phyloP scores from a whole-genome alignment of 352 stramenopile species.

The Globisporangium cederbergense region DNA sequence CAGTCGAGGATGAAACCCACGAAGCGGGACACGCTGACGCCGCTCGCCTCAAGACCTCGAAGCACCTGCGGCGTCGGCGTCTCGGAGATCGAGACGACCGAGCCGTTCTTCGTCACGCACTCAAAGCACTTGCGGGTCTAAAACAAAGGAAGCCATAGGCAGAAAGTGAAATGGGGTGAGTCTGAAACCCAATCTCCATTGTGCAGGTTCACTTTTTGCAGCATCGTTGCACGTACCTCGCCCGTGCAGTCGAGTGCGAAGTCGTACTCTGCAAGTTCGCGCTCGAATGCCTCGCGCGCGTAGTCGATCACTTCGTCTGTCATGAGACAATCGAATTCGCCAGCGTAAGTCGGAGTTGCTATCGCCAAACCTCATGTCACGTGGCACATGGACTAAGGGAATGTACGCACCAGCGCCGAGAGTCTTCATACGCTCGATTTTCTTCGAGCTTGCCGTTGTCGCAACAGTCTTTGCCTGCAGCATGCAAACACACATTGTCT shows the following conservation, averaged over 20 bases:
- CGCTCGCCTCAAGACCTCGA: constrained; percentile 17
- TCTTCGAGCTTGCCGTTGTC: constrained; percentile 64
- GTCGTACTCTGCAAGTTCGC: constrained; percentile 66
- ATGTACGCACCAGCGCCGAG: constrained; percentile 40
- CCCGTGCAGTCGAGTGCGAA: constrained; percentile 74
- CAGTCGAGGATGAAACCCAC: constrained; percentile 36
- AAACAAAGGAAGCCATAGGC: neutral
- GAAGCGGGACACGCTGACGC: constrained; percentile 28
- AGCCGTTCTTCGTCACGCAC: constrained; percentile 35
- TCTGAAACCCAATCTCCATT: neutral
- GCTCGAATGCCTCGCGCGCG: constrained; percentile 57
- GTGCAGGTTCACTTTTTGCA: too few relatives aligned
- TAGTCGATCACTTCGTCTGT: constrained; percentile 73
- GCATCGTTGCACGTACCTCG: constrained; percentile 37
- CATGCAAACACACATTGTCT: neutral
- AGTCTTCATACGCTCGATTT: constrained; percentile 57
- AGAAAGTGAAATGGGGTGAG: neutral
- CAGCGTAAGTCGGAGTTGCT: too few relatives aligned
- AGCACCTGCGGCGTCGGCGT: constrained; percentile 28
- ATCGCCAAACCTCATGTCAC: neutral
- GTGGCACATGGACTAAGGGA: neutral
- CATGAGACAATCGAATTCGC: neutral
- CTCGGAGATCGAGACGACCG: constrained; percentile 41
- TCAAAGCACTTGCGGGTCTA: constrained; percentile 42
- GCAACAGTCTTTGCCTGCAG: constrained; percentile 55